Conservation (phyloP, 2,329 filamentous ascomycete species). For the Ustulina deusta region DNA sequence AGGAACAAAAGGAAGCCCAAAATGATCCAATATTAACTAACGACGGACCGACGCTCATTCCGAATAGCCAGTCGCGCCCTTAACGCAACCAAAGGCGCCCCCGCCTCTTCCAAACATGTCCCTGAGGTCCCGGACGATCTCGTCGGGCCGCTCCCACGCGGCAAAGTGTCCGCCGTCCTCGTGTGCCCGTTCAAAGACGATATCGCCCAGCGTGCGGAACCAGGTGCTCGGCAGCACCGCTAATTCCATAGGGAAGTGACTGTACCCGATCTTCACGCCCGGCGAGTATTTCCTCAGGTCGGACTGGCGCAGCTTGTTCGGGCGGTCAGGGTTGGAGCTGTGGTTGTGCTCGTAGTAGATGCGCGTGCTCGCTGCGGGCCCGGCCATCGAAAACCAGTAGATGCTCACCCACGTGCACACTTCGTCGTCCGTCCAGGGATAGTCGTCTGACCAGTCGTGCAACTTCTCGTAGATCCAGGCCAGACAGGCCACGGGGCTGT, state of each 20-base stretch:
- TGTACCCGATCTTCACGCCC: constrained; percentile 57
- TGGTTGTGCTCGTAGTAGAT: constrained; percentile 79
- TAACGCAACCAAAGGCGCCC: constrained; percentile 56
- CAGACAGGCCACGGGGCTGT: constrained; percentile 76
- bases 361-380: constrained; percentile 72
- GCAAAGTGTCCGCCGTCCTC: constrained; percentile 71
- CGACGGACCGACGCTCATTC: constrained; percentile 15
- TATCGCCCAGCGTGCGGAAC: constrained; percentile 68
- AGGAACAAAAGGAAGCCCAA: too few species aligned
- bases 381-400: constrained; percentile 77
- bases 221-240: constrained; percentile 65
- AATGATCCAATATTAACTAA: neutral
- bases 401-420: constrained; percentile 80
- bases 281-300: constrained; percentile 48
- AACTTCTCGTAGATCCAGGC: constrained; percentile 88
- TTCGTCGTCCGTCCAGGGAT: constrained; percentile 81
- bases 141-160: constrained; percentile 67
- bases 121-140: constrained; percentile 64
- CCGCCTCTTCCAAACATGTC: constrained; percentile 69
- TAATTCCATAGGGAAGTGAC: constrained; percentile 71
- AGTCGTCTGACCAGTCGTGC: constrained; percentile 79
- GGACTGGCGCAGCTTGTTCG: constrained; percentile 38
- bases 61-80: constrained; percentile 48
- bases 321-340: constrained; percentile 43
- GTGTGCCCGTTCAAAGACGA: constrained; percentile 68